phyloP scores from a whole-genome alignment of 768 basidiomycete genomes.

The Tremella mesenterica region DNA sequence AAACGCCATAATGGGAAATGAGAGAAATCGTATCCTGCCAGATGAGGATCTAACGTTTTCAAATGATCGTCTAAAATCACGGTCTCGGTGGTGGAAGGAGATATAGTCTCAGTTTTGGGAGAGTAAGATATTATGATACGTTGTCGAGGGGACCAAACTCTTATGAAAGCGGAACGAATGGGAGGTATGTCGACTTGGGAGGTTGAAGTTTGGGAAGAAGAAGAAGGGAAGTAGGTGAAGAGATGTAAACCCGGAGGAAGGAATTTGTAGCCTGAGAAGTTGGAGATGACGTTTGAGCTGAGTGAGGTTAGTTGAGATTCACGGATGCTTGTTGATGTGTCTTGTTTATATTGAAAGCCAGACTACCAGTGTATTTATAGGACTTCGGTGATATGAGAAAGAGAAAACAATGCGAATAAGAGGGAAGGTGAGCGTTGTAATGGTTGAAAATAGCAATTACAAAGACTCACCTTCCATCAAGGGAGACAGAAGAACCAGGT shows the following conservation, averaged over 20 bases:
- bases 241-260: conserved; percentile 46
- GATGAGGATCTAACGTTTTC: conserved; percentile 37
- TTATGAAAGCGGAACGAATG: conserved; percentile 38
- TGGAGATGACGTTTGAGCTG: conserved; percentile 29
- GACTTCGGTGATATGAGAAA: not conserved
- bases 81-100: not conserved
- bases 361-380: not conserved
- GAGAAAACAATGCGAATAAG: not conserved
- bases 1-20: conserved; percentile 32
- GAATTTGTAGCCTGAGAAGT: conserved; percentile 45
- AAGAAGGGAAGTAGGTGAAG: conserved; percentile 37
- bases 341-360: too few species aligned
- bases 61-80: conserved; percentile 43
- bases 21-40: conserved; percentile 45
- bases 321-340: too few species aligned
- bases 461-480: conserved; percentile 42
- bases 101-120: conserved; percentile 25
- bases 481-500: conserved; percentile 42
- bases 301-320: not conserved
- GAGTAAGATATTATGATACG: conserved; percentile 36
- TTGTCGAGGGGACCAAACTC: conserved; percentile 22
- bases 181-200: conserved; percentile 19
- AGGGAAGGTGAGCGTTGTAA: not conserved
- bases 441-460: conserved; percentile 11
- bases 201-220: not conserved